Base-by-base conservation (phyloP, 306 rosid genomes). In the Casuarina equisetifolia region DNA sequence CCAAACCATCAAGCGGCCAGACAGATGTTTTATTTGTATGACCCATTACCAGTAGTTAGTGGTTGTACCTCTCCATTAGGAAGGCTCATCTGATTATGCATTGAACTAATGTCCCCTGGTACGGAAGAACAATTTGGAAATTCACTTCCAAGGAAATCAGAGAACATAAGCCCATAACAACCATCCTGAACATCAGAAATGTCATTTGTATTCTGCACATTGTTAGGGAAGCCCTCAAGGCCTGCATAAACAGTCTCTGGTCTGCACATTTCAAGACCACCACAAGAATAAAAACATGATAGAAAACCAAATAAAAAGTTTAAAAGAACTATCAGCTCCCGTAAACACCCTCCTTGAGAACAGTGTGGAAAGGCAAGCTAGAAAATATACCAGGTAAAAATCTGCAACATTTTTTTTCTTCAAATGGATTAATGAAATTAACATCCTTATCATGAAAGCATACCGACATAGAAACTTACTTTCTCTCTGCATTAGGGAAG, bases 101-200 rank as follows among this genome's bases (percentile, higher is more conserved):
- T 86, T 74, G 97, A 79, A 79, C 83, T 86, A 50, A 92, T 85
- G 79, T 90, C 90, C 59, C 69, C 92, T 4, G 92, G 83, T 62
- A 90, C 97, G 1, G 98, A 82, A 61, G 95, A 86, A 79, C 98
- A 94, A 86, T 80, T 84, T 9, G 98, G 46, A 75, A 92, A 92
- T 82, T 94, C 98, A 67, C 86, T 58, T 78, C 77, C 98, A 64
- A 92, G 91, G 80, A 92, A 83, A 81, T 92, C 98, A 0, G 98
- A 94, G 82, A 94, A 87, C 96, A 91, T 90, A 68, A 94, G 89
- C 63, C 98, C 97, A 81, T 92, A 90, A 76, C 98, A 90, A 76
- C 98, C 97, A 80, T 94, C 97, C 84, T 90, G 98, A 81, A 77
- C 91, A 84, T 92, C 95, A 72, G 91, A 88, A 53, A 87, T 85